phyloP scores from a whole-genome alignment of 768 basidiomycete genomes.

The Cytidiella melzeri region DNA sequence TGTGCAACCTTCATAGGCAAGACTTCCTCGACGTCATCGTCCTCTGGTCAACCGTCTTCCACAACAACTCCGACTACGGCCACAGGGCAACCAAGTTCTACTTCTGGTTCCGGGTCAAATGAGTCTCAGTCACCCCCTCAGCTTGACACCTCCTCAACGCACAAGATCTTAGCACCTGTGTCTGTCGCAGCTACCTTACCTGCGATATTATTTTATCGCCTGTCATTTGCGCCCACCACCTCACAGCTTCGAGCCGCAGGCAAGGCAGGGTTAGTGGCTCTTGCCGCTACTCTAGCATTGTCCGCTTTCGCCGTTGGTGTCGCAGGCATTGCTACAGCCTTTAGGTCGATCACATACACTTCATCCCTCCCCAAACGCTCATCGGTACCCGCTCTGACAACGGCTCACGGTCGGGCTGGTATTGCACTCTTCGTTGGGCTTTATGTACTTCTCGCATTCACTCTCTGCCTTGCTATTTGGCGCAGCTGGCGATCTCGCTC shows the following conservation, averaged over 20 bases:
- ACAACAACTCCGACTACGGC: slow-evolving; percentile 9
- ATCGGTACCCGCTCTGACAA: slow-evolving; percentile 36
- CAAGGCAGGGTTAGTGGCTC: slow-evolving; percentile 27
- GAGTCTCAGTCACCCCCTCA: background rate
- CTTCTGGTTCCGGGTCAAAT: background rate
- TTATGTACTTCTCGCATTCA: slow-evolving; percentile 47
- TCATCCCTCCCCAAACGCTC: slow-evolving; percentile 27
- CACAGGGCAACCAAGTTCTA: slow-evolving; percentile 4
- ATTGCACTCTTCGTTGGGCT: slow-evolving; percentile 57
- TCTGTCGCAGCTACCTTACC: slow-evolving; percentile 42
- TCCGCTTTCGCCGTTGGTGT: slow-evolving; percentile 55
- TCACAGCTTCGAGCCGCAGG: slow-evolving; percentile 17
- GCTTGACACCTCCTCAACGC: slow-evolving; percentile 34
- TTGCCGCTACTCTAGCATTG: slow-evolving; percentile 35
- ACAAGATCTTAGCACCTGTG: slow-evolving; percentile 42
- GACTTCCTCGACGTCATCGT: slow-evolving; percentile 6
- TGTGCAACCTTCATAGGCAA: slow-evolving; percentile 44
- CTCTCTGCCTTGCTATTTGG: slow-evolving; percentile 16
- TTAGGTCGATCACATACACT: slow-evolving; percentile 44
- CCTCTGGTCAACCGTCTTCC: slow-evolving; percentile 5
- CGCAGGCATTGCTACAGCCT: slow-evolving; percentile 54
- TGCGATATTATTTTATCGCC: slow-evolving; percentile 35
- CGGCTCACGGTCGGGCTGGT: slow-evolving; percentile 59
- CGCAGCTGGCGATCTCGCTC: background rate
- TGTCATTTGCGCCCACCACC: slow-evolving; percentile 34